Base-by-base conservation (phyloP, 1,284 basidiomycete genomes). In the Malassezia vespertilionis region DNA sequence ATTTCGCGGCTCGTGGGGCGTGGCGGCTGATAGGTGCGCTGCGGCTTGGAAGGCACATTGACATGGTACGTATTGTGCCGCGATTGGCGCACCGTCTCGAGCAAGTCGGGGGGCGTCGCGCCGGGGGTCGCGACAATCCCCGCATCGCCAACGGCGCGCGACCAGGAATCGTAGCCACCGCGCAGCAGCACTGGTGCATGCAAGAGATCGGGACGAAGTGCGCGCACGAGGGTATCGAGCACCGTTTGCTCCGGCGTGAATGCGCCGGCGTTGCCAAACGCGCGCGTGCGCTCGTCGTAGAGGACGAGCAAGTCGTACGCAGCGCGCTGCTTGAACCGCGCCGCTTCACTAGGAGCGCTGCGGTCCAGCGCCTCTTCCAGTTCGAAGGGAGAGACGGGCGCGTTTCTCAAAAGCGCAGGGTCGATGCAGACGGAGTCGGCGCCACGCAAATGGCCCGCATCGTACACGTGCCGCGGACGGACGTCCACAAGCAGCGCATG, bases 271-370 rank as follows among this genome's bases (percentile, higher is more conserved):
- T 23, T 24, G 28, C 36, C 74, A 57, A 84, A 78, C 2, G 73
- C 72, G 22, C 76, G 76, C 2, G 86, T 88, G 5, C 76, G 73
- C 34, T 79, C 72, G 70, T 97, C 90, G 70, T 88, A 89, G 2
- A 96, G 74, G 9, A 84, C 84, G n/a, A 96, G 80, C 12, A 93
- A 72, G 58, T 96, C 89, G 70, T 85, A 93, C 59, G 82, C 82
- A 64, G 87, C 79, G 22, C 91, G 82, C 47, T 83, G 82, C 21
- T 75, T 72, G 71, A 95, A 96, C 15, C 83, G 74, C 1, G 75
- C 75, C 32, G 76, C 77, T 72, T 95, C 88, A 30, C 77, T 69
- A 20, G 76, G 75, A 1, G 80, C 81, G 17, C 86, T 73, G 7
- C 15, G 11, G 12, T n/a, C 9, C 5, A 51, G 33, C 18, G 31